Conservation (phyloP, 192 early-diverging fungal genomes). For the Umbelopsis sp. region DNA sequence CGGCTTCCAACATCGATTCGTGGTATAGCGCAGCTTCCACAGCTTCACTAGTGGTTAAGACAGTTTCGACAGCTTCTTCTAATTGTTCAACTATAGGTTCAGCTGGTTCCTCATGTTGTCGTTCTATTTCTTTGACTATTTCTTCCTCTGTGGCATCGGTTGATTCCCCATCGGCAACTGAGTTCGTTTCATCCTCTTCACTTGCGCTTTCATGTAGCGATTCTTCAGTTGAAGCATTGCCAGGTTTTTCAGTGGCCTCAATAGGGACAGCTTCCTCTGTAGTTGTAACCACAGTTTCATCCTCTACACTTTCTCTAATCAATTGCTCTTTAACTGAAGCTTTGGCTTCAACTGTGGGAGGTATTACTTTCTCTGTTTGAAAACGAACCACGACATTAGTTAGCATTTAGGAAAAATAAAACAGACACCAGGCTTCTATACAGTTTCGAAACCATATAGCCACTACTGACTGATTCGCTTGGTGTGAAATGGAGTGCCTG, state of each 20-base stretch:
- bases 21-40: background rate
- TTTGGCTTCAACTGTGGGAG: background rate
- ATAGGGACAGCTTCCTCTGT: background rate
- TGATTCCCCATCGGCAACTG: conserved; percentile 14
- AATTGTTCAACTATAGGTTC: background rate
- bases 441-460: too few species aligned
- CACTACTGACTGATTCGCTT: too few species aligned
- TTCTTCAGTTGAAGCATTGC: background rate
- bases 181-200: conserved; percentile 1
- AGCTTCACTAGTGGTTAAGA: background rate
- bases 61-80: background rate
- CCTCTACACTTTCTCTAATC: background rate
- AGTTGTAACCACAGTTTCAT: background rate
- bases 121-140: background rate
- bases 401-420: background rate
- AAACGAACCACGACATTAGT: background rate
- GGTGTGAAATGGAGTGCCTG: background rate
- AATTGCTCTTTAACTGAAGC: background rate
- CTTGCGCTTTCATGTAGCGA: conserved; percentile 4
- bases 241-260: background rate
- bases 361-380: background rate
- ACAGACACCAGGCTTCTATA: too few species aligned
- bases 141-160: conserved; percentile 14
- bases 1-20: background rate
- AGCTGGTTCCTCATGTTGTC: background rate